Evolutionary conservation across 495 filamentous ascomycete species (phyloP).

Genomic region (Penicillium bialowiezense): DNA sequence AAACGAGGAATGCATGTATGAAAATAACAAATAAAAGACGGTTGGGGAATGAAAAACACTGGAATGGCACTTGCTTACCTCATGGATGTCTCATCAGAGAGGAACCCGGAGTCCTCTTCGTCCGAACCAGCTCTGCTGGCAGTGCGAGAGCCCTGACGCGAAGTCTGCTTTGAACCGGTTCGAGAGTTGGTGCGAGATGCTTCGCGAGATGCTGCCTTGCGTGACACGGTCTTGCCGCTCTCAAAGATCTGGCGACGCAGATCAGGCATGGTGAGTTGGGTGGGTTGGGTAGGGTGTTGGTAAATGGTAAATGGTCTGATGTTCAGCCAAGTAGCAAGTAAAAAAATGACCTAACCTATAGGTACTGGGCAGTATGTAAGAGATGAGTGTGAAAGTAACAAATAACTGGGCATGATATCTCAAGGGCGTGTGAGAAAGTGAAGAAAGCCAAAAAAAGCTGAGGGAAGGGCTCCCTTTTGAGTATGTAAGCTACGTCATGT

Average conservation of each 20-base stretch:
- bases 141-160: constrained; percentile 56
- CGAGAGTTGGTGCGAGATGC: constrained; percentile 65
- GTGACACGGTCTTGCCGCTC: constrained; percentile 88
- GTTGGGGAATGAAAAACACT: too few relatives aligned
- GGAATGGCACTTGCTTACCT: too few relatives aligned
- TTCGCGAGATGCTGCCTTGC: constrained; percentile 75
- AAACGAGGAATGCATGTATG: constrained; percentile 1
- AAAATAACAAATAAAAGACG: too few relatives aligned
- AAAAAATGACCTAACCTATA: constrained; percentile 23
- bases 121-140: constrained; percentile 64
- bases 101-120: constrained; percentile 68
- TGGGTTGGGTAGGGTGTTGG: constrained; percentile 11
- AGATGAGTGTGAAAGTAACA: constrained; percentile 7
- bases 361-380: constrained; percentile 24
- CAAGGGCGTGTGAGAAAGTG: background rate
- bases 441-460: background rate
- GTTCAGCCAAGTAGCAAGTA: constrained; percentile 1
- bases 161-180: constrained; percentile 58
- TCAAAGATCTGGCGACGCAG: constrained; percentile 77
- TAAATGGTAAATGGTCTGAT: background rate
- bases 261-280: constrained; percentile 38
- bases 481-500: constrained; percentile 3
- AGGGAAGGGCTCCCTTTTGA: background rate
- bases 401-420: constrained; percentile 4
- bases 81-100: constrained; percentile 67